phyloP scores from a whole-genome alignment of 768 basidiomycete species.

The Suillus paluster region DNA sequence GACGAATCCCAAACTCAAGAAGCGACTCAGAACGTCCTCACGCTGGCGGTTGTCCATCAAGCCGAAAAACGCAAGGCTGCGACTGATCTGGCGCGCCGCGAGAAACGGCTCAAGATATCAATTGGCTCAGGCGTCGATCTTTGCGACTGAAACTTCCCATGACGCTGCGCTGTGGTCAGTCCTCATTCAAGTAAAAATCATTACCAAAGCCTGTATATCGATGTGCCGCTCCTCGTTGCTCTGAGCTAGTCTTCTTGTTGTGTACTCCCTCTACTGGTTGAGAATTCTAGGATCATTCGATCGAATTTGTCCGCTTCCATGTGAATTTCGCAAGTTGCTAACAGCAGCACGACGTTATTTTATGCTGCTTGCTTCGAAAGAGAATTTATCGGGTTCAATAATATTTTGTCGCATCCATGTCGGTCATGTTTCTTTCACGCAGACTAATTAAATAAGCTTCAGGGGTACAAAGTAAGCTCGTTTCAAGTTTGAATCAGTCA shows the following conservation, averaged over 20 bases:
- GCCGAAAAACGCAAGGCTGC: constrained; percentile 39
- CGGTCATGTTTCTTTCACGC: not conserved
- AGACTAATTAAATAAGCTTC: constrained; percentile 1
- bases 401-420: not conserved
- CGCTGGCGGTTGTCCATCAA: constrained; percentile 18
- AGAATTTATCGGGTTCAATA: not conserved
- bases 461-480: not conserved
- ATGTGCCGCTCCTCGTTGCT: not conserved
- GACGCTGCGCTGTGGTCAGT: constrained; percentile 9
- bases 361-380: not conserved
- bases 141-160: constrained; percentile 55
- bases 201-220: not conserved
- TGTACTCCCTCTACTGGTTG: not conserved
- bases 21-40: constrained; percentile 37
- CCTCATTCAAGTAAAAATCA: not conserved
- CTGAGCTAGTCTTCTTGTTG: not conserved
- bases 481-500: not conserved
- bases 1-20: constrained; percentile 46
- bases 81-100: constrained; percentile 17
- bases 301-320: not conserved
- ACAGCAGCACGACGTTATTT: not conserved
- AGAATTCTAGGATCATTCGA: not conserved
- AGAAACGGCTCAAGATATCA: constrained; percentile 76
- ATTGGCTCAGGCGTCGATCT: constrained; percentile 71
- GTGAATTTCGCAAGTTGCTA: not conserved